Percentiles rank a stretch among this genome's conserved stretches.
phyloP scores from a whole-genome alignment of 768 basidiomycete species.

The Lanmaoa pseudosensibilis region DNA sequence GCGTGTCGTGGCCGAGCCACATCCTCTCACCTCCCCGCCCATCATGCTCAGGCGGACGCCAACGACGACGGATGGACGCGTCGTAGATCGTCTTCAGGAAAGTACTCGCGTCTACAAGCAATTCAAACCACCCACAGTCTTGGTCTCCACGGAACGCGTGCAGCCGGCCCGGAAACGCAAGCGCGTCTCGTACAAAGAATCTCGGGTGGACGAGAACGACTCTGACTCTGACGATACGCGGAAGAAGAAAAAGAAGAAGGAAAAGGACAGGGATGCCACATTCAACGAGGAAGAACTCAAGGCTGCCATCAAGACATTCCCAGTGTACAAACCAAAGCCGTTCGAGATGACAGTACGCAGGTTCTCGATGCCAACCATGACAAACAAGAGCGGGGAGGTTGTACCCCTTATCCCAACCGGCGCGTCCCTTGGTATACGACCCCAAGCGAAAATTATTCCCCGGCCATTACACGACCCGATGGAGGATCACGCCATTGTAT shows the following conservation, averaged over 20 bases:
- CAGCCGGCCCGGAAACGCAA: slow-evolving; percentile 83
- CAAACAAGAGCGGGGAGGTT: slow-evolving; percentile 62
- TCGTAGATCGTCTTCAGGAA: slow-evolving; percentile 67
- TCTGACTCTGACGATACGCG: slow-evolving; percentile 50
- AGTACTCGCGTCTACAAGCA: slow-evolving; percentile 74
- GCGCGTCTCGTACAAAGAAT: slow-evolving; percentile 82
- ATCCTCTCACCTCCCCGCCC: background rate
- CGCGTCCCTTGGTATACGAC: slow-evolving; percentile 81
- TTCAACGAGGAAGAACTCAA: slow-evolving; percentile 63
- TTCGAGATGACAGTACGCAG: slow-evolving; percentile 59
- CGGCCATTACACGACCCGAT: slow-evolving; percentile 96
- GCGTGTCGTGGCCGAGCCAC: slow-evolving; percentile 6
- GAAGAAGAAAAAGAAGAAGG: slow-evolving; percentile 68
- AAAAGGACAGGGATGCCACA: slow-evolving; percentile 55
- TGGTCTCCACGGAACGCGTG: slow-evolving; percentile 45
- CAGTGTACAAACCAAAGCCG: slow-evolving; percentile 80
- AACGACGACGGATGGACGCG: slow-evolving; percentile 67
- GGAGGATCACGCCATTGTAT: slow-evolving; percentile 95
- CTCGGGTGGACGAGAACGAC: slow-evolving; percentile 56
- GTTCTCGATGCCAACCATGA: slow-evolving; percentile 86
- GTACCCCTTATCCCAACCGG: slow-evolving; percentile 60
- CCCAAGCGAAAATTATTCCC: slow-evolving; percentile 76
- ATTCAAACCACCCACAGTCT: slow-evolving; percentile 70
- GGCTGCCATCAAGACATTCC: slow-evolving; percentile 66
- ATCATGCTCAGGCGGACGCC: slow-evolving; percentile 68